Percentiles rank a stretch among this genome's conserved stretches.
phyloP scores from a whole-genome alignment of 2,329 filamentous ascomycete genomes.

The Penicillium verrucosum region DNA sequence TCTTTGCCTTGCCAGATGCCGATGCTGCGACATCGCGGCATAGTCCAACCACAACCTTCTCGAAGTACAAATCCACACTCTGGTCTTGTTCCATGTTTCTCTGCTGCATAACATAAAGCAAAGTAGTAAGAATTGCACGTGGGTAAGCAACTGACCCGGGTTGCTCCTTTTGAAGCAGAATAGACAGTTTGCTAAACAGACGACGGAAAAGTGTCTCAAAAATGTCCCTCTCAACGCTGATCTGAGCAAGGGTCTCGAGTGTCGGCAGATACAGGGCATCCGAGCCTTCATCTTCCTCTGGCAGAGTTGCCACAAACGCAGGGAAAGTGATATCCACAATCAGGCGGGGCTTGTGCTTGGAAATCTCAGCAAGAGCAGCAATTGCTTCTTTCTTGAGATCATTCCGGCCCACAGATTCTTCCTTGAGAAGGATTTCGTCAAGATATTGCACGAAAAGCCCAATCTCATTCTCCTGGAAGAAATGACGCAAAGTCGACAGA shows the following conservation, averaged over 20 bases:
- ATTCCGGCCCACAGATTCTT: conserved; percentile 54
- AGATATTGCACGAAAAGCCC: conserved; percentile 56
- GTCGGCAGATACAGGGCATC: conserved; percentile 52
- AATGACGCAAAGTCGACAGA: conserved; percentile 45
- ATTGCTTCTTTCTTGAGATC: conserved; percentile 60
- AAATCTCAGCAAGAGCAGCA: conserved; percentile 57
- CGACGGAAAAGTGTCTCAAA: conserved; percentile 63
- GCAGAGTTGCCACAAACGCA: conserved; percentile 62
- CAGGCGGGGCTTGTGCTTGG: conserved; percentile 59
- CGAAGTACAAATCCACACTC: conserved; percentile 47
- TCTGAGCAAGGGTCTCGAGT: conserved; percentile 62
- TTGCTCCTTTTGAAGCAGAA: conserved; percentile 52
- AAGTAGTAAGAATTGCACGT: conserved; percentile 58
- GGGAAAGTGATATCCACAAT: conserved; percentile 65
- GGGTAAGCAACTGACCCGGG: conserved; percentile 52
- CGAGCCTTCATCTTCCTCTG: conserved; percentile 53
- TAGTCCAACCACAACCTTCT: conserved; percentile 50
- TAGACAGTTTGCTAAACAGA: conserved; percentile 60
- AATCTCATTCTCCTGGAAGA: conserved; percentile 52
- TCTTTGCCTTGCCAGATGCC: conserved; percentile 33
- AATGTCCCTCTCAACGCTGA: conserved; percentile 60
- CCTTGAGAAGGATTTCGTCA: conserved; percentile 59
- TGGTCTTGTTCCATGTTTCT: conserved; percentile 45
- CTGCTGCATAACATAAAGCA: conserved; percentile 60
- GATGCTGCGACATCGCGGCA: conserved; percentile 40